Evolutionary conservation across 2,329 filamentous ascomycete genomes (phyloP).

Genomic region (Nigrospora osmanthi): DNA sequence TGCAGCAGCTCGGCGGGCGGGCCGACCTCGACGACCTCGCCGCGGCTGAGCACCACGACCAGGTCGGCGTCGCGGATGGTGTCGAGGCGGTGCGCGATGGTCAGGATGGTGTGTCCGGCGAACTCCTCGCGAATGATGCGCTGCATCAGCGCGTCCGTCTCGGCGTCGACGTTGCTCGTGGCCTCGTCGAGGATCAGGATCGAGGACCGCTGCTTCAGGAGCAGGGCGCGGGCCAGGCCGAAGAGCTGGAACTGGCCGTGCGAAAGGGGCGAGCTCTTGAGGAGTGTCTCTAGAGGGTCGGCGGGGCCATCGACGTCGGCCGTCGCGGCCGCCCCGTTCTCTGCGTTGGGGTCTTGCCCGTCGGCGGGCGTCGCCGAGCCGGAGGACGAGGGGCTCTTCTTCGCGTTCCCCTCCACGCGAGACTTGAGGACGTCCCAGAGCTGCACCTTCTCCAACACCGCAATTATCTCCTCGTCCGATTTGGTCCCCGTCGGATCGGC

Average conservation of each 20-base stretch:
- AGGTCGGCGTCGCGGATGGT: conserved; percentile 47
- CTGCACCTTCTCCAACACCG: neutral
- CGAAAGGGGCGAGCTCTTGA: neutral
- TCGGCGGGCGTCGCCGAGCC: no score
- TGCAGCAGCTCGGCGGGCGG: conserved; percentile 44
- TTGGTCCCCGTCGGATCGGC: neutral
- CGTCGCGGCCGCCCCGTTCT: neutral
- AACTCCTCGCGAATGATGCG: conserved; percentile 3
- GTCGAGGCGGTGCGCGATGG: conserved; percentile 37
- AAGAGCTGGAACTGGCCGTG: conserved; percentile 2
- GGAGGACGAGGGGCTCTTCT: no score
- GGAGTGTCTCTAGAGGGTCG: no score
- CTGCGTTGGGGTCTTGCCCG: neutral
- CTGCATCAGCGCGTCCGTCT: conserved; percentile 1
- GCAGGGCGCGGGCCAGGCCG: neutral
- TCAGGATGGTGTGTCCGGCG: neutral
- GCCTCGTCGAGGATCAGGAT: conserved; percentile 2
- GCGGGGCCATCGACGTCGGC: no score
- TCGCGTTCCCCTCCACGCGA: no score
- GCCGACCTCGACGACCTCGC: conserved; percentile 45
- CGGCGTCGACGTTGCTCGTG: conserved; percentile 1
- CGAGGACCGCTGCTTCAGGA: neutral
- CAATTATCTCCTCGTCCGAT: neutral
- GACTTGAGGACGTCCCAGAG: conserved; percentile 1
- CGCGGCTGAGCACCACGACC: conserved; percentile 48